phyloP scores from a whole-genome alignment of 176 grass and related monocot species.

The Lolium rigidum region DNA sequence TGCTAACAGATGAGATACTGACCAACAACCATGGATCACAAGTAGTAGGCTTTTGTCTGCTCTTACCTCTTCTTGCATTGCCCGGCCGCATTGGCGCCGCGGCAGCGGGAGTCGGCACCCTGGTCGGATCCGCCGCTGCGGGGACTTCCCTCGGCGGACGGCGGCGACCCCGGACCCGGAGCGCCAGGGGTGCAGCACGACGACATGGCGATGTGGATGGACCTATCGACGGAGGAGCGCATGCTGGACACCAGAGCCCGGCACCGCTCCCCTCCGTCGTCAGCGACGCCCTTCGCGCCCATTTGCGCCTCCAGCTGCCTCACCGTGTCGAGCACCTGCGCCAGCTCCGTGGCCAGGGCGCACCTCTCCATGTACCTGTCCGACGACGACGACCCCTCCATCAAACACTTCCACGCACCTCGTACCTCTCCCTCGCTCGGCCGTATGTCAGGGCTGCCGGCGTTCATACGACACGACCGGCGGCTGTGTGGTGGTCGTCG shows the following conservation, averaged over 20 bases:
- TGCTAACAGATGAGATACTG: background rate
- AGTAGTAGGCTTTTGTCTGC: background rate
- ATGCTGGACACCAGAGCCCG: conserved; percentile 59
- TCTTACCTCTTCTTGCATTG: conserved; percentile 73
- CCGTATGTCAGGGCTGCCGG: background rate
- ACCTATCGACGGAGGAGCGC: conserved; percentile 61
- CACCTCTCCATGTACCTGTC: conserved; percentile 41
- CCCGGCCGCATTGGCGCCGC: conserved; percentile 45
- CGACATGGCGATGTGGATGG: conserved; percentile 55
- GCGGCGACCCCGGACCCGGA: conserved; percentile 41
- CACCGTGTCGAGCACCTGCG: conserved; percentile 56
- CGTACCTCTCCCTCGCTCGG: background rate
- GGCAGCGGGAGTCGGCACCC: conserved; percentile 39
- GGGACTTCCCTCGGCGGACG: conserved; percentile 57
- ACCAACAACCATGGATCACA: background rate
- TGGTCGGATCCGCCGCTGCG: conserved; percentile 62
- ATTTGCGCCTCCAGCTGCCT: conserved; percentile 67
- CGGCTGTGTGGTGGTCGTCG: background rate
- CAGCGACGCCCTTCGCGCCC: conserved; percentile 30
- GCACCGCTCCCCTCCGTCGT: conserved; percentile 38
- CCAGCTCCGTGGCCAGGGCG: conserved; percentile 63
- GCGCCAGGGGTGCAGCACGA: background rate
- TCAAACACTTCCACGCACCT: background rate
- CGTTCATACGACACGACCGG: background rate
- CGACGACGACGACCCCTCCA: conserved; percentile 45